Conservation (phyloP, 371 early-diverging fungal genomes). For the Homolaphlyctis polyrhiza region DNA sequence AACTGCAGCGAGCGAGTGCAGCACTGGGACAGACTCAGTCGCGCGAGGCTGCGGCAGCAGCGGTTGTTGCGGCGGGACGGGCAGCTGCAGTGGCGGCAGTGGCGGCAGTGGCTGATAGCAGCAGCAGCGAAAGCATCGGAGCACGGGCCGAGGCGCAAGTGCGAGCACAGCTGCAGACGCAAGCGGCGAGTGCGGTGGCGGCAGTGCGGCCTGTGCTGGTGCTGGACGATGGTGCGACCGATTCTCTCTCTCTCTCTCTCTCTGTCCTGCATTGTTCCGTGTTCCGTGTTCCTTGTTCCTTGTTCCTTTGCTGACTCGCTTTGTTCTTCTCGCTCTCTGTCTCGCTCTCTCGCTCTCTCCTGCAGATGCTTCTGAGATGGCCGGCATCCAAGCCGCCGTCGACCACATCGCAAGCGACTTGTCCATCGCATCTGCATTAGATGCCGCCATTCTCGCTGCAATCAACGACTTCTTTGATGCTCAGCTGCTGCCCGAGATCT, state of each 20-base stretch:
- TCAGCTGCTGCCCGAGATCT: neutral
- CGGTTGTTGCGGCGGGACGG: too few relatives aligned
- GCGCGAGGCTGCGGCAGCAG: too few relatives aligned
- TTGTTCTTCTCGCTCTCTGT: neutral
- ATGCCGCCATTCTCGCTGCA: too few relatives aligned
- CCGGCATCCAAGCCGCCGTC: neutral
- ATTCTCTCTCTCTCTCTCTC: neutral
- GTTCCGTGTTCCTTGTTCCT: neutral
- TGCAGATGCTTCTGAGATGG: neutral
- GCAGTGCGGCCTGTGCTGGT: neutral
- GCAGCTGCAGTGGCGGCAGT: too few relatives aligned
- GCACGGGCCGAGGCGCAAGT: neutral
- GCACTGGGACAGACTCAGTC: too few relatives aligned
- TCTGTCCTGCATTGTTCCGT: neutral
- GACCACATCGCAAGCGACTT: neutral
- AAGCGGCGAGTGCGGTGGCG: neutral
- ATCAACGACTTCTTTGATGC: neutral
- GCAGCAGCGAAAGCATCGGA: too few relatives aligned
- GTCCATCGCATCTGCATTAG: neutral
- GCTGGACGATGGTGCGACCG: neutral
- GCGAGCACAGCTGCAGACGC: neutral
- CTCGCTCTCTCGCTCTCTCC: neutral
- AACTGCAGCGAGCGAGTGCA: too few relatives aligned
- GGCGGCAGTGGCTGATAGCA: too few relatives aligned
- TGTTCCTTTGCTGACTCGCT: neutral